Percentiles rank a stretch among this genome's conserved stretches.
These are phyloP conservation scores for Euphrasia arctica DNA, from an alignment of 305 asterid species.

Conservation along the genomic window DNA sequence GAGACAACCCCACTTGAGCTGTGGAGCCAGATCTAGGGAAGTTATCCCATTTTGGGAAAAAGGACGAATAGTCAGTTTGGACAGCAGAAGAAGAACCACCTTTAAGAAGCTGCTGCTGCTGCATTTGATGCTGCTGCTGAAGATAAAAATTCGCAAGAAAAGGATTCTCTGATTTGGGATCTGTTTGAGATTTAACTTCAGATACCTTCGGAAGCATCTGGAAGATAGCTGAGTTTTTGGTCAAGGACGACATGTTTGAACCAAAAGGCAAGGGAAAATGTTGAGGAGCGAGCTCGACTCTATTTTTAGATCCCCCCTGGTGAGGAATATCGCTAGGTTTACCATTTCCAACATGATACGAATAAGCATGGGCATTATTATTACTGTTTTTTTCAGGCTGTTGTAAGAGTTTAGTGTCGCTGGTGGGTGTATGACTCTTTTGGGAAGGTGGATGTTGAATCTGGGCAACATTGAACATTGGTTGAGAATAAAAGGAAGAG, in stretches of 20 bases:
- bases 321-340: conserved; percentile 31
- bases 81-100: conserved; percentile 21
- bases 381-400: conserved; percentile 16
- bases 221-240: conserved; percentile 28
- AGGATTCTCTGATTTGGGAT: conserved; percentile 28
- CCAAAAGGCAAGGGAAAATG: conserved; percentile 30
- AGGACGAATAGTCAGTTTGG: conserved; percentile 23
- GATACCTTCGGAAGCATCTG: conserved; percentile 43
- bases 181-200: background rate
- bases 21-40: background rate
- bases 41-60: conserved; percentile 30
- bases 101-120: conserved; percentile 31
- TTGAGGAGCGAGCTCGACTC: conserved; percentile 33
- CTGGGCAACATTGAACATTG: conserved; percentile 19
- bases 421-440: conserved; percentile 18
- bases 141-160: conserved; percentile 21
- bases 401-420: conserved; percentile 21
- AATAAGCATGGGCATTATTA: conserved; percentile 17
- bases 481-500: conserved; percentile 40
- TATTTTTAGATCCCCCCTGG: conserved; percentile 30
- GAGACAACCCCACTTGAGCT: conserved; percentile 10
- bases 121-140: conserved; percentile 32
- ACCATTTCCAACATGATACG: conserved; percentile 30
- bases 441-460: conserved; percentile 17
- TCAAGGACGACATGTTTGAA: no score